Percentiles rank a stretch among this genome's conserved stretches.
These are phyloP conservation scores for Macrolepiota albuminosa DNA, from an alignment of 768 basidiomycete species.

Conservation along the genomic window DNA sequence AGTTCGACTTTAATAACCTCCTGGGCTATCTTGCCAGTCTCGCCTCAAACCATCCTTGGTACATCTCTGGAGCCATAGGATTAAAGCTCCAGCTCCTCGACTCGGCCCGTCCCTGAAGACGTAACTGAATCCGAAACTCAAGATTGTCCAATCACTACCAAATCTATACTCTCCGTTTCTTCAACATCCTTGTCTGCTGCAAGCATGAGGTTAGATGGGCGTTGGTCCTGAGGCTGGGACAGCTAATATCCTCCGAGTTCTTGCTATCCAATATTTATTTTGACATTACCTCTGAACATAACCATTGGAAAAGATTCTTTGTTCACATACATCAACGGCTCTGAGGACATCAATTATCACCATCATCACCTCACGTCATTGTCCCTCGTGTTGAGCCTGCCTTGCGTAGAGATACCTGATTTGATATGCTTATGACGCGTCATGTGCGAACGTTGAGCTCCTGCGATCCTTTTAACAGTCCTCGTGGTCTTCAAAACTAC, in stretches of 20 bases:
- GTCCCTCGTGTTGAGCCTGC: neutral
- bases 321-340: neutral
- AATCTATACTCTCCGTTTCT: neutral
- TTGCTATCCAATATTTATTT: neutral
- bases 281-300: neutral
- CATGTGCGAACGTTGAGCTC: neutral
- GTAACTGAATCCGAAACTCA: neutral
- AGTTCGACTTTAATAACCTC: neutral
- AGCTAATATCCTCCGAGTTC: neutral
- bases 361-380: neutral
- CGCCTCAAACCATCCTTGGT: neutral
- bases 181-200: neutral
- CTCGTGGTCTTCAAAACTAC: slow-evolving; percentile 3
- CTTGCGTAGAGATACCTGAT: neutral
- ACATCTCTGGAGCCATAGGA: neutral
- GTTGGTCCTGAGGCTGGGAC: slow-evolving; percentile 1
- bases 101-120: neutral
- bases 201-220: neutral
- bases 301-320: neutral
- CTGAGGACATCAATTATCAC: neutral
- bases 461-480: neutral
- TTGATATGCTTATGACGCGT: neutral
- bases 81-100: neutral
- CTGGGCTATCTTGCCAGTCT: neutral
- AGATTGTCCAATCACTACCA: neutral